Evolutionary conservation across 768 basidiomycete species (phyloP).

Genomic region (Suillus variegatus): DNA sequence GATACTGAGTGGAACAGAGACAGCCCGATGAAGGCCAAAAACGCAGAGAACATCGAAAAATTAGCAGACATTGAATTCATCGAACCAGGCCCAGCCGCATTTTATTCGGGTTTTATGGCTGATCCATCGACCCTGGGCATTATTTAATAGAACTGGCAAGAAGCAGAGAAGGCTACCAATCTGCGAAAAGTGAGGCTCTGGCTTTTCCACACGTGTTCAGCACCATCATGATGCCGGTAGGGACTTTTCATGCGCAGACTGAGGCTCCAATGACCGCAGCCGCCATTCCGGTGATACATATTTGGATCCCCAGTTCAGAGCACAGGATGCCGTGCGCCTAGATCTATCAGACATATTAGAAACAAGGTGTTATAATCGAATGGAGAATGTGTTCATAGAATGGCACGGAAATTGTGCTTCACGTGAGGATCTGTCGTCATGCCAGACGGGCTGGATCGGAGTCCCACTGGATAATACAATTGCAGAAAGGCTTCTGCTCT

Average conservation of each 20-base stretch:
- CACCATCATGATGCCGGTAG: neutral
- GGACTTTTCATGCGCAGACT: neutral
- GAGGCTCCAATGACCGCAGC: neutral
- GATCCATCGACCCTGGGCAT: neutral
- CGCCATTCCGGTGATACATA: neutral
- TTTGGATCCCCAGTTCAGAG: neutral
- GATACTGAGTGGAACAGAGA: slow-evolving; percentile 27
- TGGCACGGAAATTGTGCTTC: neutral
- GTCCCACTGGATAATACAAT: neutral
- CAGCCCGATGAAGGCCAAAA: slow-evolving; percentile 28
- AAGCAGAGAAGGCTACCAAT: neutral
- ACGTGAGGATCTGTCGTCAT: neutral
- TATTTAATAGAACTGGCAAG: neutral
- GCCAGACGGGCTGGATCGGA: neutral
- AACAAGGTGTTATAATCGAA: neutral
- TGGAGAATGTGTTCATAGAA: neutral
- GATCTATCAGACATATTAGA: neutral
- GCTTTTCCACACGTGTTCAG: slow-evolving; percentile 6
- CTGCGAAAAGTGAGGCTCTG: neutral
- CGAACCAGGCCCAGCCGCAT: neutral
- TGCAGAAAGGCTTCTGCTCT: neutral
- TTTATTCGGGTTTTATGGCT: neutral
- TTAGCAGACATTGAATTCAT: neutral
- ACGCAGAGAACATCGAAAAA: slow-evolving; percentile 8
- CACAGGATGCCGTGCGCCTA: neutral